A percentile compares a stretch with the other conserved stretches of the same genome.
phyloP scores from a whole-genome alignment of 768 basidiomycete species.

The Boletus vermiculosoides region DNA sequence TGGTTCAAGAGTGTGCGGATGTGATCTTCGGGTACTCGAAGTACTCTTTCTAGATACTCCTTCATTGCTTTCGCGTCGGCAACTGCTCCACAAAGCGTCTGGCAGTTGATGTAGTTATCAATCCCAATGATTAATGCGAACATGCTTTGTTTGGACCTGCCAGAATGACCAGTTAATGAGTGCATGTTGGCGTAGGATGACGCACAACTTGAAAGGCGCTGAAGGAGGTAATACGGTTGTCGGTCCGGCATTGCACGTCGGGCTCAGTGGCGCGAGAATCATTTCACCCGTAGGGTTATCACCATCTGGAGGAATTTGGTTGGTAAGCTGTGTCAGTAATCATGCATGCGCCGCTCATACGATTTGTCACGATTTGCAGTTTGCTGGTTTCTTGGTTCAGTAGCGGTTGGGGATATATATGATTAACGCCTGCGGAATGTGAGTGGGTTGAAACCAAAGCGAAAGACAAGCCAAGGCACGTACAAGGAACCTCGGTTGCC shows the following conservation, averaged over 20 bases:
- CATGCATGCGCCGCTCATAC: not conserved
- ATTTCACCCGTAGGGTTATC: not conserved
- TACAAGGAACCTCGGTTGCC: not conserved
- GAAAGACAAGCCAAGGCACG: too few relatives aligned
- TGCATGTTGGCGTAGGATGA: not conserved
- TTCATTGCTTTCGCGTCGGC: conserved; percentile 41
- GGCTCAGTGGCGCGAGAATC: not conserved
- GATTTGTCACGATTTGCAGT: not conserved
- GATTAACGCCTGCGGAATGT: not conserved
- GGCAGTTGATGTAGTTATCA: conserved; percentile 34
- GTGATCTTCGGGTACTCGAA: conserved; percentile 33
- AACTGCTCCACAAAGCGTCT: conserved; percentile 36
- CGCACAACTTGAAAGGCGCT: not conserved
- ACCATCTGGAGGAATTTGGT: not conserved
- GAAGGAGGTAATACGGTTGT: not conserved
- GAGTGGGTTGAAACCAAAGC: not conserved
- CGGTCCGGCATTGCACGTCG: too few relatives aligned
- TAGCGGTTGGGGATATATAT: not conserved
- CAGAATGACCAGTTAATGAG: not conserved
- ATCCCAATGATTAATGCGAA: conserved; percentile 47
- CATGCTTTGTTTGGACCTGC: not conserved
- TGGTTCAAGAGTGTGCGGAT: conserved; percentile 40
- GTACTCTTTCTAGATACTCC: conserved; percentile 29
- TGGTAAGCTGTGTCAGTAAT: not conserved
- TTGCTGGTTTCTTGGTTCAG: not conserved